Conservation (phyloP, 495 filamentous ascomycete species). For the Daldinia concentrica region DNA sequence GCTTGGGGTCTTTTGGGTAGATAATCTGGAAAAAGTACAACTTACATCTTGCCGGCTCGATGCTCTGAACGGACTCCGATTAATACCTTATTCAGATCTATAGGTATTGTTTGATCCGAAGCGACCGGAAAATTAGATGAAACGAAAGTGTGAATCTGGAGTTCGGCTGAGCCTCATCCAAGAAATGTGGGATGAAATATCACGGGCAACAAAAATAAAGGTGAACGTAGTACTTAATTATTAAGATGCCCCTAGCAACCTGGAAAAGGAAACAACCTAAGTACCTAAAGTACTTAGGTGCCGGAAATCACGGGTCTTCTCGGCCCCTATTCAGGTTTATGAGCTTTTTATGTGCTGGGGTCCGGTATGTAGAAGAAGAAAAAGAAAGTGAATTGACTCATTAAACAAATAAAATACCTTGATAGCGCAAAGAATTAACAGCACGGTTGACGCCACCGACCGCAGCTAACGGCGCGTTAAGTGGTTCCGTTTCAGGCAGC, state of each 20-base stretch:
- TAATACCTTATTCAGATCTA: not conserved
- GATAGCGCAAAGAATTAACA: not conserved
- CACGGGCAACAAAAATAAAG: not conserved
- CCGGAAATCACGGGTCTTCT: not conserved
- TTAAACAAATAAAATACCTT: not conserved
- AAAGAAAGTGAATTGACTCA: not conserved
- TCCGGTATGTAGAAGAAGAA: not conserved
- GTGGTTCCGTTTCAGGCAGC: slow-evolving; percentile 30
- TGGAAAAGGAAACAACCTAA: not conserved
- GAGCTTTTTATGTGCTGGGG: not conserved
- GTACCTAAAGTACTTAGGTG: not conserved
- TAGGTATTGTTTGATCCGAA: not conserved
- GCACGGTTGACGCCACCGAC: not conserved
- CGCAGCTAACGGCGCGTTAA: slow-evolving; percentile 30
- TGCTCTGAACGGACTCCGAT: not conserved
- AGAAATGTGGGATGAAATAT: not conserved
- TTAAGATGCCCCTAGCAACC: not conserved
- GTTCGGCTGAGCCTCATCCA: not conserved
- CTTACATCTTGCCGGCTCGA: slow-evolving; percentile 1
- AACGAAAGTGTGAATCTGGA: not conserved
- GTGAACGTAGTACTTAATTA: not conserved
- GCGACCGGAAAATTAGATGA: not conserved
- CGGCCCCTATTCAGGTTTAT: not conserved
- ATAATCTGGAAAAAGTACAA: not conserved
- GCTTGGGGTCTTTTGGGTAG: not conserved